A percentile compares a stretch with the other conserved stretches of the same genome.
These are phyloP conservation scores for Alternaria sp. DNA, from an alignment of 2,329 filamentous ascomycete species.

Conservation along the genomic window DNA sequence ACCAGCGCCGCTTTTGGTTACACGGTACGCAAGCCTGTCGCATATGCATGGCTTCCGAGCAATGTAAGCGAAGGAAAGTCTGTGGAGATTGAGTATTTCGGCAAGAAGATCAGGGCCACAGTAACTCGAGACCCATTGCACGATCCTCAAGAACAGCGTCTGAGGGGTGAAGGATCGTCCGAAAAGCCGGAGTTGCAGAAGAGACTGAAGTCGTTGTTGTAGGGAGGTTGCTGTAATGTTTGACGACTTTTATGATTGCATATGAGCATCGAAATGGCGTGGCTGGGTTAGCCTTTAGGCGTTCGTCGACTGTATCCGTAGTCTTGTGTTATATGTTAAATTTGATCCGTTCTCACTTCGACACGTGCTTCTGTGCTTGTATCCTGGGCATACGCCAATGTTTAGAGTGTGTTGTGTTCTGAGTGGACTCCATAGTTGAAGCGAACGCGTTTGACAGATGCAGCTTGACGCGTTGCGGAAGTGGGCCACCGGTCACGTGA, in stretches of 20 bases:
- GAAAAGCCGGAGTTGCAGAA: slow-evolving; percentile 31
- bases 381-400: not conserved
- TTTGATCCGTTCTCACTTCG: not conserved
- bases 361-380: not conserved
- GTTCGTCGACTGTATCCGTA: not conserved
- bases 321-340: not conserved
- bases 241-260: slow-evolving; percentile 23
- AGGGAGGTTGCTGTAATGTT: slow-evolving; percentile 13
- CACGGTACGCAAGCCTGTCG: slow-evolving; percentile 65
- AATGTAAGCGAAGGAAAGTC: slow-evolving; percentile 56
- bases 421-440: not conserved
- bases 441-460: not conserved
- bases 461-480: not conserved
- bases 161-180: slow-evolving; percentile 38
- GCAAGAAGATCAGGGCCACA: slow-evolving; percentile 62
- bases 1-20: slow-evolving; percentile 69
- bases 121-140: slow-evolving; percentile 61
- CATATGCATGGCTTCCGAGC: slow-evolving; percentile 65
- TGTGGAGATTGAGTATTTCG: slow-evolving; percentile 71
- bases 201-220: slow-evolving; percentile 34
- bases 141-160: slow-evolving; percentile 52
- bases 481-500: not conserved
- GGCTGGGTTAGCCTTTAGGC: not conserved
- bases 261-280: slow-evolving; percentile 13
- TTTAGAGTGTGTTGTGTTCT: not conserved